Conservation (phyloP, 257 asterid species). For the Orobanche coerulescens region DNA sequence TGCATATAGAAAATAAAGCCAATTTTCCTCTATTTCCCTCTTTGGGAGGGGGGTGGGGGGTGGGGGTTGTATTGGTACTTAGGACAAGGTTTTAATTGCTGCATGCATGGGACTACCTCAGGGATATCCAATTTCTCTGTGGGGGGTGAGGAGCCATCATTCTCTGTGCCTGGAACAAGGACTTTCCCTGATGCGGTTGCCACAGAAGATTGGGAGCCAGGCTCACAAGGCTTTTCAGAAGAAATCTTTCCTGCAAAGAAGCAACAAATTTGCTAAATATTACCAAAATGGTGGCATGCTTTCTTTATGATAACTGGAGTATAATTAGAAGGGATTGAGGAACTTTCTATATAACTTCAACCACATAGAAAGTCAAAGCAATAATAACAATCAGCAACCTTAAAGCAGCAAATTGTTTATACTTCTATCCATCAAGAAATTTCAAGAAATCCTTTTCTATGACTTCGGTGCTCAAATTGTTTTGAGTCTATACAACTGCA, state of each 20-base stretch:
- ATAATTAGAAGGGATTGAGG: background rate
- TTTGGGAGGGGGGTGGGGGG: background rate
- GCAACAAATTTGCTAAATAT: constrained; percentile 18
- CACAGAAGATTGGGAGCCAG: constrained; percentile 44
- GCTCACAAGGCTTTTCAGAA: constrained; percentile 46
- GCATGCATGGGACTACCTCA: constrained; percentile 47
- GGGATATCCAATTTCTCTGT: constrained; percentile 33
- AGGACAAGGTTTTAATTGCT: constrained; percentile 9
- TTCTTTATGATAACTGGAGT: background rate
- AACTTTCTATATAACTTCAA: background rate
- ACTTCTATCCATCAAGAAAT: background rate
- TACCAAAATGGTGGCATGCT: background rate
- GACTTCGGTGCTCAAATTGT: constrained; percentile 2
- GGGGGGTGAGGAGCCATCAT: constrained; percentile 37
- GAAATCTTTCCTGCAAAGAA: constrained; percentile 60
- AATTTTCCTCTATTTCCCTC: background rate
- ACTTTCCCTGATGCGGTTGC: constrained; percentile 67
- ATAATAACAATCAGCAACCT: background rate
- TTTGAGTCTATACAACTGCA: background rate
- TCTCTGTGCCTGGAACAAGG: constrained; percentile 70
- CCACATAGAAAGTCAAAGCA: constrained; percentile 12
- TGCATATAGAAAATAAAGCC: too few species aligned
- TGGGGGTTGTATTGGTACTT: background rate
- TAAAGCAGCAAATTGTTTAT: too few species aligned
- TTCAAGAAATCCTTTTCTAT: background rate